phyloP scores from a whole-genome alignment of 805 yeast species.

The Starmerella floris region DNA sequence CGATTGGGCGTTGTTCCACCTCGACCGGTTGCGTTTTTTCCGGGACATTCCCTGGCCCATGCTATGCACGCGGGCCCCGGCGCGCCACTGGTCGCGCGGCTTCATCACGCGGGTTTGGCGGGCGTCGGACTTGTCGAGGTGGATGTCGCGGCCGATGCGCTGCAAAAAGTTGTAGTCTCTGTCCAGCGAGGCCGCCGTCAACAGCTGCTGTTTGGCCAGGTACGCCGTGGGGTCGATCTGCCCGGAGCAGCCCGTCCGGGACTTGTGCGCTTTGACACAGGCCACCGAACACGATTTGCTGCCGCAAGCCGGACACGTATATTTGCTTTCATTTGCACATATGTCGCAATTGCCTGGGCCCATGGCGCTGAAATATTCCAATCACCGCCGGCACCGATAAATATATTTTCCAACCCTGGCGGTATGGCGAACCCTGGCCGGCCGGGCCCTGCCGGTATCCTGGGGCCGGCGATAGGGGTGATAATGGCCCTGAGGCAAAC shows the following conservation, averaged over 20 bases:
- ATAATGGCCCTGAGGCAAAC: too few species aligned
- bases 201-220: slow-evolving; percentile 37
- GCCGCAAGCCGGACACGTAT: slow-evolving; percentile 71
- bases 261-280: slow-evolving; percentile 64
- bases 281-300: slow-evolving; percentile 51
- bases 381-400: too few species aligned
- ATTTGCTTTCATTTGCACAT: slow-evolving; percentile 32
- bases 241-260: slow-evolving; percentile 52
- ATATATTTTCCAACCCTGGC: too few species aligned
- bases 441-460: too few species aligned
- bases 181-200: slow-evolving; percentile 39
- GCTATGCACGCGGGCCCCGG: slow-evolving; percentile 53
- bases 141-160: slow-evolving; percentile 44
- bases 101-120: slow-evolving; percentile 20
- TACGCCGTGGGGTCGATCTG: slow-evolving; percentile 46
- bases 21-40: slow-evolving; percentile 47
- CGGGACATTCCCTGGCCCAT: slow-evolving; percentile 69
- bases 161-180: slow-evolving; percentile 72
- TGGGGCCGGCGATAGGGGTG: too few species aligned
- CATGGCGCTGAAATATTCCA: too few species aligned
- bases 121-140: slow-evolving; percentile 42
- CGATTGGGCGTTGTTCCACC: slow-evolving; percentile 51
- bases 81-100: slow-evolving; percentile 33
- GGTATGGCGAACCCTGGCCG: too few species aligned
- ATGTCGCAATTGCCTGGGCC: neutral